Conservation (phyloP, 2,329 filamentous ascomycete genomes). For the Coniella lustricola region DNA sequence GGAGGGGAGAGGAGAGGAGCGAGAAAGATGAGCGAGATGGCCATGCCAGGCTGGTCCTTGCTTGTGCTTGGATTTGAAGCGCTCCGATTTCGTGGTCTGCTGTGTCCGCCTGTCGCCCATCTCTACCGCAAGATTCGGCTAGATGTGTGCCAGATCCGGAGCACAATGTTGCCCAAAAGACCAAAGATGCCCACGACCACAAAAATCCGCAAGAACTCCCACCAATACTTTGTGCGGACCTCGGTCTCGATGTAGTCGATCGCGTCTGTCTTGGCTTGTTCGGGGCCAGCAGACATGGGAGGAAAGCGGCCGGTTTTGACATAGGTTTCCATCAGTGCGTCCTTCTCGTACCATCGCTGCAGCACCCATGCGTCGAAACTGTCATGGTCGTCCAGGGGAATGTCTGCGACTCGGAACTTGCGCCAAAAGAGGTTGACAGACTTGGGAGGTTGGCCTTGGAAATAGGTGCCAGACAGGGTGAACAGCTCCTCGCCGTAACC, state of each 20-base stretch:
- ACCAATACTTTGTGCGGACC: conserved; percentile 45
- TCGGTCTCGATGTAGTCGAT: conserved; percentile 48
- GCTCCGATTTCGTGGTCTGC: too few relatives aligned
- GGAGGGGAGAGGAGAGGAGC: too few relatives aligned
- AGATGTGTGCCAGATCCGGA: conserved; percentile 21
- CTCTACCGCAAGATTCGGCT: neutral
- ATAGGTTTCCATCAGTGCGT: conserved; percentile 79
- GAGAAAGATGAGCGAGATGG: too few relatives aligned
- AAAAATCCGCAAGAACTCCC: conserved; percentile 51
- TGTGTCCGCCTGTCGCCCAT: too few relatives aligned
- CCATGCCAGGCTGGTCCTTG: too few relatives aligned
- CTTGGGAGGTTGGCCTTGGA: conserved; percentile 82
- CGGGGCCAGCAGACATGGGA: conserved; percentile 43
- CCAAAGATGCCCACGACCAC: conserved; percentile 38
- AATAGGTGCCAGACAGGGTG: conserved; percentile 77
- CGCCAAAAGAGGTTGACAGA: conserved; percentile 98
- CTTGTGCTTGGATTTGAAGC: too few relatives aligned
- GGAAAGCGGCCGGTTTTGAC: conserved; percentile 74
- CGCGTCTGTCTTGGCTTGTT: conserved; percentile 27
- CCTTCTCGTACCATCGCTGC: conserved; percentile 87
- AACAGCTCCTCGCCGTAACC: conserved; percentile 89
- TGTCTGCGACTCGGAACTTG: conserved; percentile 70
- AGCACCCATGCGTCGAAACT: conserved; percentile 80
- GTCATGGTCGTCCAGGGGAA: conserved; percentile 68
- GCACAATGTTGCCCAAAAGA: conserved; percentile 32